phyloP scores from a whole-genome alignment of 2,329 filamentous ascomycete genomes.

The Rugonectria rugulosa region DNA sequence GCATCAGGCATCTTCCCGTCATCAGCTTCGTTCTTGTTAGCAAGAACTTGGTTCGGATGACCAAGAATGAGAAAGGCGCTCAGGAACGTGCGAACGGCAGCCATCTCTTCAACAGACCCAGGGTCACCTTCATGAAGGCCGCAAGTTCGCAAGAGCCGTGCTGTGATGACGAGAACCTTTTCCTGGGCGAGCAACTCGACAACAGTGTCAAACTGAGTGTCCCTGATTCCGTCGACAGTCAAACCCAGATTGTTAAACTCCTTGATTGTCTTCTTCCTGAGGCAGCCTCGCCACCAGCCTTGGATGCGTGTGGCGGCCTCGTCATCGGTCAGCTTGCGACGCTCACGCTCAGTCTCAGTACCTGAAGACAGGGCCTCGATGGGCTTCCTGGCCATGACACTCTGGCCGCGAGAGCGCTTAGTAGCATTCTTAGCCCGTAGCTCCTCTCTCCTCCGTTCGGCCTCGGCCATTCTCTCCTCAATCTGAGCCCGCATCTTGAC shows the following conservation, averaged over 20 bases:
- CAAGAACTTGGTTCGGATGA: slow-evolving; percentile 80
- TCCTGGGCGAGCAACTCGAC: slow-evolving; percentile 72
- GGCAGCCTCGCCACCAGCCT: slow-evolving; percentile 70
- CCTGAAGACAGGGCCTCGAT: slow-evolving; percentile 56
- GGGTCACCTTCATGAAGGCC: slow-evolving; percentile 71
- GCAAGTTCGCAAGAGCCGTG: slow-evolving; percentile 72
- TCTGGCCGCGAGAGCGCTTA: slow-evolving; percentile 62
- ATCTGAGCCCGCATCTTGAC: slow-evolving; percentile 75
- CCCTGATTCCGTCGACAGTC: slow-evolving; percentile 73
- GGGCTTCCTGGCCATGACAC: slow-evolving; percentile 59
- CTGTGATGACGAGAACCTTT: slow-evolving; percentile 70
- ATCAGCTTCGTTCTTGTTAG: slow-evolving; percentile 71
- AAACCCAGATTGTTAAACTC: slow-evolving; percentile 73
- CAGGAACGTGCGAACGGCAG: slow-evolving; percentile 76
- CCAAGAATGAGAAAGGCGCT: slow-evolving; percentile 82
- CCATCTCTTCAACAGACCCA: slow-evolving; percentile 72
- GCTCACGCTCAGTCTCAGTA: slow-evolving; percentile 57
- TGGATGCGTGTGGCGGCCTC: slow-evolving; percentile 73
- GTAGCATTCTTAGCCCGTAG: slow-evolving; percentile 62
- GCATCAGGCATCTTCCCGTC: slow-evolving; percentile 61
- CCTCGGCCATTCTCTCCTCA: slow-evolving; percentile 81
- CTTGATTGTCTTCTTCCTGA: slow-evolving; percentile 66
- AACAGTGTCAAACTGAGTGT: slow-evolving; percentile 78
- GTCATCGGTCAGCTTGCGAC: slow-evolving; percentile 59
- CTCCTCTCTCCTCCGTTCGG: slow-evolving; percentile 74